Percentiles rank a stretch among this genome's conserved stretches.
Conservation (phyloP, 2,329 filamentous ascomycete genomes). For the Fusarium verticillioides region DNA sequence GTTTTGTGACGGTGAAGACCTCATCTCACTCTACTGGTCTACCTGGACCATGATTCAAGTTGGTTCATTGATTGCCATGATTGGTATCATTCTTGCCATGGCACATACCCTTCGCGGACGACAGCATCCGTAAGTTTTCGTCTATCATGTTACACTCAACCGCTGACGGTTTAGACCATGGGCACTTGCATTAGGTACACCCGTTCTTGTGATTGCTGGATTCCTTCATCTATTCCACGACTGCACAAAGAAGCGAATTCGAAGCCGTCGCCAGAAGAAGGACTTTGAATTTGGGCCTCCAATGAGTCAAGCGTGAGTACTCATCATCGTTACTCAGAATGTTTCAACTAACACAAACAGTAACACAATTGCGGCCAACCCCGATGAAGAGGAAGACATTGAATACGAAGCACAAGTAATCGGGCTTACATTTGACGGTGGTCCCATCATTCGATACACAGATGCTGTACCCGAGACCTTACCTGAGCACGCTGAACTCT, state of each 20-base stretch:
- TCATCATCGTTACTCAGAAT: neutral
- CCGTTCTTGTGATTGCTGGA: slow-evolving; percentile 68
- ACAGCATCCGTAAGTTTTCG: slow-evolving; percentile 61
- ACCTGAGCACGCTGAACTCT: slow-evolving; percentile 48
- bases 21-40: slow-evolving; percentile 70
- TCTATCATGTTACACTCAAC: neutral
- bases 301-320: slow-evolving; percentile 58
- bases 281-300: slow-evolving; percentile 46
- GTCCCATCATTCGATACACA: slow-evolving; percentile 58
- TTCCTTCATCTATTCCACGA: slow-evolving; percentile 61
- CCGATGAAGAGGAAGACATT: slow-evolving; percentile 49
- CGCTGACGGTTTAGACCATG: slow-evolving; percentile 55
- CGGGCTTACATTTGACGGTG: slow-evolving; percentile 58
- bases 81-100: slow-evolving; percentile 65
- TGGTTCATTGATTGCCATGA: slow-evolving; percentile 67
- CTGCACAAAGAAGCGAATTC: slow-evolving; percentile 51
- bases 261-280: slow-evolving; percentile 43
- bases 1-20: slow-evolving; percentile 69
- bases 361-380: slow-evolving; percentile 52
- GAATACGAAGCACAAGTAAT: slow-evolving; percentile 52
- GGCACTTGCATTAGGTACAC: slow-evolving; percentile 69
- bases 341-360: slow-evolving; percentile 37
- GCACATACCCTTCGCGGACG: slow-evolving; percentile 61
- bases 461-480: slow-evolving; percentile 48
- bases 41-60: slow-evolving; percentile 71